Conservation (phyloP, 2,329 filamentous ascomycete species). For the Dothideomycetidae sp. region DNA sequence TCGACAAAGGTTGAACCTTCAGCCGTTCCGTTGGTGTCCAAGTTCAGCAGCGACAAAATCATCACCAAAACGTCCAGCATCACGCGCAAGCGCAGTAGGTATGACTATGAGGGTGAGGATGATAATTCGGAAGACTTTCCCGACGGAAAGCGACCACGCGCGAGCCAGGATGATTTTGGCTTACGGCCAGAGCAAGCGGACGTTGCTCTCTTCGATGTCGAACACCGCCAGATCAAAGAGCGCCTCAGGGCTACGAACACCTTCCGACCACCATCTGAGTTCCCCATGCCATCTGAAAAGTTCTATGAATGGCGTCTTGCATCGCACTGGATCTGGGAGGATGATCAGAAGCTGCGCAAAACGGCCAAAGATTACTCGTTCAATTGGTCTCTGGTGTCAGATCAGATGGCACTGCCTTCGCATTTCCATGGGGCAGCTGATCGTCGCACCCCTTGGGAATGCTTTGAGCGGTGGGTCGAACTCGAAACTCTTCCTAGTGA, state of each 20-base stretch:
- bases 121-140: constrained; percentile 45
- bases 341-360: constrained; percentile 77
- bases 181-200: constrained; percentile 56
- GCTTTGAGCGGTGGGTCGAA: constrained; percentile 91
- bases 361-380: constrained; percentile 88
- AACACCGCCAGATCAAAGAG: constrained; percentile 81
- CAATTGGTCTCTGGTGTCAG: constrained; percentile 93
- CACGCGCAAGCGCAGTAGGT: constrained; percentile 66
- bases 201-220: constrained; percentile 77
- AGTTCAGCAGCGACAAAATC: constrained; percentile 71
- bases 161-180: constrained; percentile 25
- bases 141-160: constrained; percentile 13
- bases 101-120: constrained; percentile 55
- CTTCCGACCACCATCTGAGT: constrained; percentile 83
- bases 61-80: constrained; percentile 51
- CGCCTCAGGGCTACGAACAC: constrained; percentile 81
- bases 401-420: constrained; percentile 59
- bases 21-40: constrained; percentile 46
- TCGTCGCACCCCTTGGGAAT: constrained; percentile 91
- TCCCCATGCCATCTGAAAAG: constrained; percentile 72
- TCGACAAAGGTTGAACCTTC: not conserved
- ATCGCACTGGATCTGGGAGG: constrained; percentile 80
- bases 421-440: constrained; percentile 74
- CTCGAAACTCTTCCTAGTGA: constrained; percentile 82
- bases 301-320: constrained; percentile 81